A percentile compares a stretch with the other conserved stretches of the same genome.
phyloP scores from a whole-genome alignment of 1,284 basidiomycete species.

The Puccinia coronata region DNA sequence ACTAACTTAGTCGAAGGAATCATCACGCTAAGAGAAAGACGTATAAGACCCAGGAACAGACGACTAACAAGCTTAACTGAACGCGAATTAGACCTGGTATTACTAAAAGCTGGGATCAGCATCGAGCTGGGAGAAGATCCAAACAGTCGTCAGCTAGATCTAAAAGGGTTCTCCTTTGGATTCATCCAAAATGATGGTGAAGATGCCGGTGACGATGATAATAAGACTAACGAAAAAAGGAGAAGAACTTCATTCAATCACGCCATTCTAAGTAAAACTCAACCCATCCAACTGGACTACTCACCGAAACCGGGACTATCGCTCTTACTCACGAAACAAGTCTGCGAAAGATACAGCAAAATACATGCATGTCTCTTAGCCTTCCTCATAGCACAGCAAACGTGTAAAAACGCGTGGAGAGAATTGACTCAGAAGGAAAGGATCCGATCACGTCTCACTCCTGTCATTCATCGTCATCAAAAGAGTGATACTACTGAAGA shows the following conservation, averaged over 20 bases:
- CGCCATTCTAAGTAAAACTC: neutral
- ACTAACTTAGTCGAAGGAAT: constrained; percentile 18
- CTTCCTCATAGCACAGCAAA: constrained; percentile 16
- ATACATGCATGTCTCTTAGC: constrained; percentile 28
- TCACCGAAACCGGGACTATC: neutral
- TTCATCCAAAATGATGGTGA: too few relatives aligned
- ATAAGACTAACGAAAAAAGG: too few relatives aligned
- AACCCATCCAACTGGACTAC: constrained; percentile 32
- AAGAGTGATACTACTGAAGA: neutral
- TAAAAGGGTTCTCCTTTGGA: constrained; percentile 9
- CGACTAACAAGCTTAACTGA: neutral
- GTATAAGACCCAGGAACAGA: neutral
- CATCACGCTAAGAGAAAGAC: neutral
- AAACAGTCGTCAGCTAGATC: neutral
- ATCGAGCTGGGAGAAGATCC: constrained; percentile 28
- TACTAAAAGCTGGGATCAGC: constrained; percentile 34
- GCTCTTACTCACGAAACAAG: constrained; percentile 14
- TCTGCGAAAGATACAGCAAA: constrained; percentile 13
- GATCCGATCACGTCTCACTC: neutral
- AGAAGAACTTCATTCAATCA: constrained; percentile 6
- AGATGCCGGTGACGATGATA: neutral
- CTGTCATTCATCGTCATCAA: neutral
- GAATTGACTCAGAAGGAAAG: constrained; percentile 12
- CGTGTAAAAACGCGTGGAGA: constrained; percentile 9
- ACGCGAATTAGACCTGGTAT: constrained; percentile 36